Base-by-base conservation (phyloP, 73 alveolate genomes). In the Urostyla sp. region DNA sequence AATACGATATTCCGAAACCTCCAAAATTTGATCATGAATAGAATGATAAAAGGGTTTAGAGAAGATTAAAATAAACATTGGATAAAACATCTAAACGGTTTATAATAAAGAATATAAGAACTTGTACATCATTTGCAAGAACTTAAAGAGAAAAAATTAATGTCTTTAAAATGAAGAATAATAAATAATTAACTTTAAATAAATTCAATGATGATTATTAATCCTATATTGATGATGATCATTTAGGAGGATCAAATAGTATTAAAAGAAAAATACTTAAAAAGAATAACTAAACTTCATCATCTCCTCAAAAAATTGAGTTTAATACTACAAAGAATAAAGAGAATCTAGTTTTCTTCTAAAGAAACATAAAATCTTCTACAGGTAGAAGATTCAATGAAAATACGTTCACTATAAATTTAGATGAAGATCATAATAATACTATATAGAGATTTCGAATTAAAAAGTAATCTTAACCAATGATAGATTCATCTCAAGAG, bases 121-220 rank as follows among this genome's bases (percentile, higher is more conserved):
- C 72, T 2, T 45, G 72, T 28, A 6, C 83, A 16, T 54, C 34
- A 8, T 69, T 69, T 11, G 83, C 57, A 6, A 69, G 55, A 69
- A 69, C 72, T 2, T 24, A 48, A 23, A 45, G 83, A 69, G 83
- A 69, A 23, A 69, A 69, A 69, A 45, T 69, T 4, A 40, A 16
- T 0, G 23, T 20, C 15, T 37, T 44, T 21, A 45, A 30, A 27
- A 69, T 24, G 45, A 46, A 44, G 34, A 45, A 57, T 10, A 6
- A 36, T 6, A 34, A 50, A 50, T 50, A 13, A 7, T 7, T 34
- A 23, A 69, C 40, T 69, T 31, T 48, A 69, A 45, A 67, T 13
- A 48, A 34, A 13, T 1, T 4, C 16, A 30, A 24, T 8, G 69
- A 27, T 49, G 69, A 69, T 18, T 21, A 20, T 3, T 66, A 36